Evolutionary conservation across 176 grass and related monocot genomes (phyloP).

Genomic region (Avena eriantha): DNA sequence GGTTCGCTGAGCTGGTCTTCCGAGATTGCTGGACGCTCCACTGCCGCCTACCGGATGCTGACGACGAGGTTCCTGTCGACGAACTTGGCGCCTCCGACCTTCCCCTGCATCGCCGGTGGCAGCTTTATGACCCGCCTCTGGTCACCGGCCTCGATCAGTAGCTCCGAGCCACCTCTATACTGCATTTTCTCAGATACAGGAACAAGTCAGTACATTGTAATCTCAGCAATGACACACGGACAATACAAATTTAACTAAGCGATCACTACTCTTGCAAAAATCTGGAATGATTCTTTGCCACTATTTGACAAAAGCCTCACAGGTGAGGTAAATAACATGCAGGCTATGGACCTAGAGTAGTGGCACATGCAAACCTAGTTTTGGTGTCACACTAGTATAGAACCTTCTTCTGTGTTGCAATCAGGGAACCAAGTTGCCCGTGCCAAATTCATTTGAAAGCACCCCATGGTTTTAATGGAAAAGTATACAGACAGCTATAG

Average conservation of each 20-base stretch:
- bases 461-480: background rate
- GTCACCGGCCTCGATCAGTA: conserved; percentile 85
- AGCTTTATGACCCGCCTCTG: conserved; percentile 91
- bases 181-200: conserved; percentile 53
- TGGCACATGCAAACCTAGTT: too few relatives aligned
- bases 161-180: conserved; percentile 82
- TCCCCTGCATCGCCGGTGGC: conserved; percentile 68
- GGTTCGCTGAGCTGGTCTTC: background rate
- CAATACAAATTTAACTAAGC: background rate
- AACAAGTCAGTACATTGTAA: background rate
- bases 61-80: conserved; percentile 73
- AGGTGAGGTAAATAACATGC: background rate
- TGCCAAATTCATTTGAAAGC: conserved; percentile 9
- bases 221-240: background rate
- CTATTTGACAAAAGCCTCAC: background rate
- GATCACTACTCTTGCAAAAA: background rate
- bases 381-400: too few relatives aligned
- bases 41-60: conserved; percentile 56
- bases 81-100: conserved; percentile 77
- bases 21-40: background rate
- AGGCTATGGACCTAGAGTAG: background rate
- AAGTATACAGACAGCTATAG: background rate
- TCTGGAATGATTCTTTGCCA: background rate
- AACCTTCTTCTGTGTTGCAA: background rate
- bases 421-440: background rate